Evolutionary conservation across 2,329 filamentous ascomycete genomes (phyloP), one percentile per base, ranked within the genome.

Genomic region (Colletotrichum viniferum): DNA sequence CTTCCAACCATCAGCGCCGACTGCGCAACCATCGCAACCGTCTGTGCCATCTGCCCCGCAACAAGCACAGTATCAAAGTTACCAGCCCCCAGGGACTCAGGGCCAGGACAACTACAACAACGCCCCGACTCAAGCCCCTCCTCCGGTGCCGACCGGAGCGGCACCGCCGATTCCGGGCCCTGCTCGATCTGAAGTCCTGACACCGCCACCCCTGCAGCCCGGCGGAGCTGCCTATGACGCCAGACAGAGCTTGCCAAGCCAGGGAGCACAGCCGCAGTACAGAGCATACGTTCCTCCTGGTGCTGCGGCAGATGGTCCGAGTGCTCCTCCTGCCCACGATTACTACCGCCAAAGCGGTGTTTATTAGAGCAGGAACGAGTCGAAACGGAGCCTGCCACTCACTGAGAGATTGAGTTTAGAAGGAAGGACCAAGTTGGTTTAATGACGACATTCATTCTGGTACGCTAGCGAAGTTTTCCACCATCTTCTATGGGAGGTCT

Each of bases 211-310:
- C 18, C 79, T 87, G 75, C 87, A 89, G 32, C 86, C 86, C 1
- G 80, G 82, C n/a, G 88, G 88, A 2, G 52, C 83, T 3, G 84
- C 85, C 2, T 90, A 86, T 73, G 88, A 92, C 78, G 83, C 88
- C 7, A 84, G 90, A 26, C 87, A 90, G 71, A 83, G 85, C 8
- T 80, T 91, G 34, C 89, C 89, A 5, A 90, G 88, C 77, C 87
- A 90, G 81, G 34, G 74, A 67, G 78, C 79, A 21, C 85, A 86
- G 79, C 85, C 85, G 52, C 90, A 91, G 81, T 93, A 92, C 78
- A 92, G 90, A 81, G 88, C 92, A 0, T 93, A 93, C 74, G 87
- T 89, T 4, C 90, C 90, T 5, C 88, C 86, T 2, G 81, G 84
- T 2, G 79, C 74, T 36, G 70, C 77, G 76, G 52, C 80, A 34